These are phyloP conservation scores for Colletotrichum horii DNA, from an alignment of 2,329 filamentous ascomycete species.

Conservation along the genomic window DNA sequence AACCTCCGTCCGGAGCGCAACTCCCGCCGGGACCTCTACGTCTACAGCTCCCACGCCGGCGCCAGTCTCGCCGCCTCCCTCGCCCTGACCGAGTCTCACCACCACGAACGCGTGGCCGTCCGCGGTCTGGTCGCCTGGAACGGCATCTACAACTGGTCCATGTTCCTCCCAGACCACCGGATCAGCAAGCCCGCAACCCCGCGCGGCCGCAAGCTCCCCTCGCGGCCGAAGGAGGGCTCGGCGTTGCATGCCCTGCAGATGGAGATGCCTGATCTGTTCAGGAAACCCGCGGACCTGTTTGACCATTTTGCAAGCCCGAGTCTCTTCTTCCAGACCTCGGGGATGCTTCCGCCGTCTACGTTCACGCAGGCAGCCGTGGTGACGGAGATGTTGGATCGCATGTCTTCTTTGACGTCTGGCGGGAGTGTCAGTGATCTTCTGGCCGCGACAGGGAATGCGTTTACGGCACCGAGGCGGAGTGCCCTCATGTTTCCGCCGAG, in stretches of 20 bases:
- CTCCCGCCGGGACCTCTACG: conserved; percentile 45
- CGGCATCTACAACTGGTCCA: conserved; percentile 70
- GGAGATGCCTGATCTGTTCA: conserved; percentile 50
- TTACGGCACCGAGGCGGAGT: conserved; percentile 42
- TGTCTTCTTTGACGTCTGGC: conserved; percentile 22
- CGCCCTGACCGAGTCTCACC: conserved; percentile 59
- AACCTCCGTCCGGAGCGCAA: conserved; percentile 43
- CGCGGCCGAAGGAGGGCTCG: conserved; percentile 33
- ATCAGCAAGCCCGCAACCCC: conserved; percentile 36
- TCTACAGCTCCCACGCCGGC: conserved; percentile 64
- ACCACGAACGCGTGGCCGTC: conserved; percentile 48
- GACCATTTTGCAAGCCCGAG: conserved; percentile 65
- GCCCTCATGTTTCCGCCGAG: conserved; percentile 54
- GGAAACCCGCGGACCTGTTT: conserved; percentile 53
- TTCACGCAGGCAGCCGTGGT: conserved; percentile 39
- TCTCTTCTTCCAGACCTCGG: conserved; percentile 63
- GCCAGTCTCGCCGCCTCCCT: conserved; percentile 62
- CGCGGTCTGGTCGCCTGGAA: conserved; percentile 62
- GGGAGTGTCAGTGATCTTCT: conserved; percentile 14
- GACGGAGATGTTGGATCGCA: conserved; percentile 21
- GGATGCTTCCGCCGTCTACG: conserved; percentile 47
- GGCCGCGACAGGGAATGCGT: background rate
- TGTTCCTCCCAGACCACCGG: conserved; percentile 59
- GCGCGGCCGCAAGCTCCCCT: conserved; percentile 14
- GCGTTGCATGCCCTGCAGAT: conserved; percentile 42